Evolutionary conservation across 2,329 filamentous ascomycete genomes (phyloP), one percentile per base, ranked within the genome.

Genomic region (Plectosphaerella sp.): DNA sequence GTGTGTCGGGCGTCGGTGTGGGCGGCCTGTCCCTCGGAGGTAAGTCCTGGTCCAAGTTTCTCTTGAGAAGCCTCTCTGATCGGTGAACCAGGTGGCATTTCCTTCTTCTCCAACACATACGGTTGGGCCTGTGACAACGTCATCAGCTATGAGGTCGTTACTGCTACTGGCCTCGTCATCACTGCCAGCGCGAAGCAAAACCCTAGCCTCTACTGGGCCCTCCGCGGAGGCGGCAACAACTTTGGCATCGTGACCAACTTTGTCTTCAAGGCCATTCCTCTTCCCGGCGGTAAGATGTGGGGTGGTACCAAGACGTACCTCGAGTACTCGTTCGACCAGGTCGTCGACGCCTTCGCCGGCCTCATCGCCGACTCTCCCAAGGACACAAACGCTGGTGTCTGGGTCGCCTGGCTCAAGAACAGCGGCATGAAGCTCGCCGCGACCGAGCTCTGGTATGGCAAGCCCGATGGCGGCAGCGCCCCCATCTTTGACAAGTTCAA

Each of bases 181-280:
- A 70, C 65, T 2, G 77, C 74, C 3, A 72, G 66, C 6, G 63
- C 61, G 4, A 62, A 64, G 3, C 57, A 73, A 18, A 70, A 82
- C 52, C 52, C 68, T 0, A 79, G 83, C 51, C 67, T 85, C 2
- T 83, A 78, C 64, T 83, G 79, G 77, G 82, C 79, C 2, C 68
- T 83, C 1, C 69, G 72, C 37, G 79, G 79, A 16, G 76, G 78
- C 3, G 77, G 79, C 3, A 79, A 78, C 35, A 83, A 75, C 46
- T 84, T 79, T 55, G 81, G 75, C n/a, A 68, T 84, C 4, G 77
- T 84, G 5, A 68, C 73, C 10, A 75, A 75, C 10, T 72, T 83
- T 62, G 68, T 73, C 20, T 60, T 77, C 14, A 62, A 62, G 12
- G 70, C 71, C 1, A 66, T 69, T 45, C 61, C 65, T 1, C 67